Conservation (phyloP, 1,284 basidiomycete species). For the Ustilago crameri region DNA sequence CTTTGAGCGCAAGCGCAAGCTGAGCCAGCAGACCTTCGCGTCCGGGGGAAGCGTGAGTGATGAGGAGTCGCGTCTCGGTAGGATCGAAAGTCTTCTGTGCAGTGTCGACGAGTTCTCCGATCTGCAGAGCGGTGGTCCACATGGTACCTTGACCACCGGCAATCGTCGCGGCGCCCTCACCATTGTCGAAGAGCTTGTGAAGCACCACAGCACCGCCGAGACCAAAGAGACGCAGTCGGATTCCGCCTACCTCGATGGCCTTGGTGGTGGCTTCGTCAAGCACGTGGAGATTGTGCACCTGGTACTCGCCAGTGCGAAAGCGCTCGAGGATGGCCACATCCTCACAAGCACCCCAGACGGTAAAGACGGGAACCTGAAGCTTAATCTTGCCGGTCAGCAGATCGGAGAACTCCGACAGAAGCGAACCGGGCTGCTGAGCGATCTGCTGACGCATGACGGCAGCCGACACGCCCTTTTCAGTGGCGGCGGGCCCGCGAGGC, state of each 20-base stretch:
- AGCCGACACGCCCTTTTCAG: conserved; percentile 30
- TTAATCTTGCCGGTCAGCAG: conserved; percentile 77
- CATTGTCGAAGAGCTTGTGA: conserved; percentile 98
- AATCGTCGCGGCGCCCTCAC: conserved; percentile 92
- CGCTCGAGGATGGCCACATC: conserved; percentile 93
- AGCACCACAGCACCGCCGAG: conserved; percentile 93
- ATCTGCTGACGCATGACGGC: conserved; percentile 65
- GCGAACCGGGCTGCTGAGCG: conserved; percentile 61
- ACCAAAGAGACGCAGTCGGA: conserved; percentile 91
- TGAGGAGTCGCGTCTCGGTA: conserved; percentile 89
- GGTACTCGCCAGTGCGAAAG: conserved; percentile 83
- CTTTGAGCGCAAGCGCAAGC: conserved; percentile 87
- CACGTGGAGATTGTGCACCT: conserved; percentile 81
- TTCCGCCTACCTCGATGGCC: conserved; percentile 87
- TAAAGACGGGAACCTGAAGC: conserved; percentile 82
- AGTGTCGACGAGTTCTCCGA: conserved; percentile 97
- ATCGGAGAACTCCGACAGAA: conserved; percentile 90
- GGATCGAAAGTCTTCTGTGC: conserved; percentile 89
- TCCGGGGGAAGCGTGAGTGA: conserved; percentile 92
- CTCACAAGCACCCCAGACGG: conserved; percentile 97
- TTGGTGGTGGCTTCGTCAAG: conserved; percentile 94
- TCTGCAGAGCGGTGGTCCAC: conserved; percentile 98
- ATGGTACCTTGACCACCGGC: conserved; percentile 97
- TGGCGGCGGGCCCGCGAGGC: conserved; percentile 53
- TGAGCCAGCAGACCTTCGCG: conserved; percentile 92